phyloP scores from a whole-genome alignment of 2,329 filamentous ascomycete species.

The Dothiorella sarmentorum region DNA sequence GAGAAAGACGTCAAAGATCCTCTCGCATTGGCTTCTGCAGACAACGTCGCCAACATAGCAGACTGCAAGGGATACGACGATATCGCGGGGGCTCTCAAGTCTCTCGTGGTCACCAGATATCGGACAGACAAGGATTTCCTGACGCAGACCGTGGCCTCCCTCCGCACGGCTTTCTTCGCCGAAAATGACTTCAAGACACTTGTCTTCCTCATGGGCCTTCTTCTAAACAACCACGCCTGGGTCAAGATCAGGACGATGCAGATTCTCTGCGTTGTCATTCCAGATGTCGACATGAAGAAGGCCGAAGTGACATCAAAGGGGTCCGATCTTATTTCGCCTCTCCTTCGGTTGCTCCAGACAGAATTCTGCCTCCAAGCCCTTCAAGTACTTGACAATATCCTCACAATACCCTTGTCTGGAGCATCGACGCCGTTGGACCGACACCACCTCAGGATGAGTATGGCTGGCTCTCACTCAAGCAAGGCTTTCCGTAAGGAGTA shows the following conservation, averaged over 20 bases:
- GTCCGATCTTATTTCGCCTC: slow-evolving; percentile 89
- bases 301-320: slow-evolving; percentile 86
- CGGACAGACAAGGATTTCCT: slow-evolving; percentile 73
- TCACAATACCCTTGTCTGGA: slow-evolving; percentile 72
- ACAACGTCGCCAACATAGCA: slow-evolving; percentile 67
- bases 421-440: slow-evolving; percentile 77
- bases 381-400: slow-evolving; percentile 88
- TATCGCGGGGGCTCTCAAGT: slow-evolving; percentile 66
- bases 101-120: slow-evolving; percentile 66
- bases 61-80: slow-evolving; percentile 66
- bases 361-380: slow-evolving; percentile 91
- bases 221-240: slow-evolving; percentile 86
- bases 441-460: slow-evolving; percentile 95
- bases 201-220: slow-evolving; percentile 83
- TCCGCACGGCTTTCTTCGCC: slow-evolving; percentile 77
- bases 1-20: slow-evolving; percentile 59
- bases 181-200: slow-evolving; percentile 78
- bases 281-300: slow-evolving; percentile 89
- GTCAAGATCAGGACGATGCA: slow-evolving; percentile 93
- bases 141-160: slow-evolving; percentile 65
- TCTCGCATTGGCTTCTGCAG: slow-evolving; percentile 56
- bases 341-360: slow-evolving; percentile 84
- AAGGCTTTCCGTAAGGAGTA: slow-evolving; percentile 89
- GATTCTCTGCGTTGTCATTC: slow-evolving; percentile 78
- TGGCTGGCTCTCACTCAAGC: slow-evolving; percentile 79